Conservation (phyloP, 1,139 yeast genomes). For the Saccharomyces hybrid region DNA sequence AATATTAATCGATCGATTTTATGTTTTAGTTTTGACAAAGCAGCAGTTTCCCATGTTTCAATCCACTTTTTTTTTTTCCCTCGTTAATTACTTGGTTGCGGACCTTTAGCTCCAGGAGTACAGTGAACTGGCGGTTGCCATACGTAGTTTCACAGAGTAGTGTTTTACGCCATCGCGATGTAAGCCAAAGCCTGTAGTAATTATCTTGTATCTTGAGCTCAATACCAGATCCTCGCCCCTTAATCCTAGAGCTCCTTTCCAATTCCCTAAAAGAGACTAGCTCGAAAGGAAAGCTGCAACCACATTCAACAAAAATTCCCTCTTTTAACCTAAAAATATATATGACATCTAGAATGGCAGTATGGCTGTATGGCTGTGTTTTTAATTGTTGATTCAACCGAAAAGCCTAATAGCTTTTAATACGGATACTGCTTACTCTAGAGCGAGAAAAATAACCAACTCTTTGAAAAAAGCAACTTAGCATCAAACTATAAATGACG, state of each 20-base stretch:
- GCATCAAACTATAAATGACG: neutral
- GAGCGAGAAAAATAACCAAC: neutral
- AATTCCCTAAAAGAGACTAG: neutral
- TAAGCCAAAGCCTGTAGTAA: neutral
- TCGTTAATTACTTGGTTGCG: neutral
- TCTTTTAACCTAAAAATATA: neutral
- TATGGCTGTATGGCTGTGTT: neutral
- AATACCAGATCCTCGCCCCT: neutral
- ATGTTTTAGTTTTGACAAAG: neutral
- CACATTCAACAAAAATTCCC: neutral
- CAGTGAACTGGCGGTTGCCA: too few relatives aligned
- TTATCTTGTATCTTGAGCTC: neutral
- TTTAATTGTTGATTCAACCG: neutral
- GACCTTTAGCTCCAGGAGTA: too few relatives aligned
- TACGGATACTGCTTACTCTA: neutral
- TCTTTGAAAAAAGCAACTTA: neutral
- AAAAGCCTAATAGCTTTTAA: neutral
- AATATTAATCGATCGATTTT: neutral
- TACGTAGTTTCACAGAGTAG: neutral
- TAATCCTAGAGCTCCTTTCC: neutral
- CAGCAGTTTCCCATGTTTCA: neutral
- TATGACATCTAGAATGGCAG: neutral
- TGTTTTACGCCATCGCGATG: neutral
- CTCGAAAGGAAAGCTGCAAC: neutral
- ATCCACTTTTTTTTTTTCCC: neutral